Conservation (phyloP, 208 protist genomes). For the Naegleria fowleri region DNA sequence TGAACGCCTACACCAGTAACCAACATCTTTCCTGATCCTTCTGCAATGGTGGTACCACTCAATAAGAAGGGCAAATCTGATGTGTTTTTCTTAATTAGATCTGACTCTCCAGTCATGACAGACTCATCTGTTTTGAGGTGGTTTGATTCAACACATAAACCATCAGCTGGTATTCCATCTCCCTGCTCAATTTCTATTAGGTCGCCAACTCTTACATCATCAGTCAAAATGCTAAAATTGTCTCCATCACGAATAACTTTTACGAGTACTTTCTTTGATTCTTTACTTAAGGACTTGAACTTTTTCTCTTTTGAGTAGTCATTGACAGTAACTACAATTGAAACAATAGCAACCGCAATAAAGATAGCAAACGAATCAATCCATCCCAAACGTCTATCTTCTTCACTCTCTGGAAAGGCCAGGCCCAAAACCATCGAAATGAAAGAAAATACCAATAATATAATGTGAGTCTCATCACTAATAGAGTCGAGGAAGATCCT, state of each 20-base stretch:
- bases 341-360: conserved; percentile 86
- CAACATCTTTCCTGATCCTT: conserved; percentile 65
- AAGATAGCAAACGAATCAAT: conserved; percentile 94
- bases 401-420: conserved; percentile 56
- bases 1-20: conserved; percentile 69
- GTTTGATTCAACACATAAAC: conserved; percentile 63
- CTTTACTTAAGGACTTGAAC: conserved; percentile 79
- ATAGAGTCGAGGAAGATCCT: conserved; percentile 52
- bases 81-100: conserved; percentile 71
- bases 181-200: conserved; percentile 74
- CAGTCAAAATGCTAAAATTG: conserved; percentile 53
- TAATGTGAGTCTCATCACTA: conserved; percentile 62
- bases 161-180: conserved; percentile 84
- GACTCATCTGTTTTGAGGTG: conserved; percentile 76
- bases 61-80: conserved; percentile 65
- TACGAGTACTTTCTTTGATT: conserved; percentile 49
- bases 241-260: conserved; percentile 53
- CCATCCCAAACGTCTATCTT: conserved; percentile 52
- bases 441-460: conserved; percentile 60
- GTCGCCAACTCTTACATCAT: conserved; percentile 89
- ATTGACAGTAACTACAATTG: conserved; percentile 80
- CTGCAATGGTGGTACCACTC: conserved; percentile 65
- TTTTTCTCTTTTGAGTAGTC: conserved; percentile 87
- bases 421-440: conserved; percentile 70
- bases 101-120: conserved; percentile 84